These are phyloP conservation scores for Vigna hirtella DNA, from an alignment of 306 rosid species.

Conservation along the genomic window DNA sequence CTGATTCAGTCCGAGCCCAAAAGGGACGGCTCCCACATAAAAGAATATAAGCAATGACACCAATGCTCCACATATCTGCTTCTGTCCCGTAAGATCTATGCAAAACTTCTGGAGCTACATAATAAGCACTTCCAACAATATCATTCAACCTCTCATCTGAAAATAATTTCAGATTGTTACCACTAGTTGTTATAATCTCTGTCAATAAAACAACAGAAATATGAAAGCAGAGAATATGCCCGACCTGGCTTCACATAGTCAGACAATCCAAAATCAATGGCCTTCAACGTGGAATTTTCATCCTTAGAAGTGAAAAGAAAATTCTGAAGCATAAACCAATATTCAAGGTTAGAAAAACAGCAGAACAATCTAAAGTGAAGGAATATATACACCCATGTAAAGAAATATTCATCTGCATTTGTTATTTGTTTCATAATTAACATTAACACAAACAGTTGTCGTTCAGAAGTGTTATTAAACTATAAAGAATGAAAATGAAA, in stretches of 20 bases:
- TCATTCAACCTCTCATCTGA: constrained; percentile 89
- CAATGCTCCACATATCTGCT: constrained; percentile 95
- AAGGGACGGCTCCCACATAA: constrained; percentile 90
- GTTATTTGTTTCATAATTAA: neutral
- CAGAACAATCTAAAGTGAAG: constrained; percentile 11
- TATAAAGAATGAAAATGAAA: constrained; percentile 15
- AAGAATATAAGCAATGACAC: constrained; percentile 87
- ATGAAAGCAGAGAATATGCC: constrained; percentile 32
- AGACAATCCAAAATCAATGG: constrained; percentile 84
- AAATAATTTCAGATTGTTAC: constrained; percentile 25
- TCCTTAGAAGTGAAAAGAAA: constrained; percentile 75
- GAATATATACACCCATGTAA: constrained; percentile 11
- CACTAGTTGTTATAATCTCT: neutral
- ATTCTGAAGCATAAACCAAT: constrained; percentile 61
- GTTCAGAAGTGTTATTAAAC: constrained; percentile 16
- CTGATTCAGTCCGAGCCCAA: constrained; percentile 89
- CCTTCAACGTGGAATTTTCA: constrained; percentile 66
- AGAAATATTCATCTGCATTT: neutral
- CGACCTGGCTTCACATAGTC: constrained; percentile 90
- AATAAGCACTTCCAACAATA: constrained; percentile 89
- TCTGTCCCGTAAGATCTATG: constrained; percentile 88
- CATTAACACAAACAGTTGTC: neutral
- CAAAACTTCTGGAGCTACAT: constrained; percentile 91
- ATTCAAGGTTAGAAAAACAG: constrained; percentile 30
- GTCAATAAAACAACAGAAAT: constrained; percentile 13